Evolutionary conservation across 768 basidiomycete genomes (phyloP).

Genomic region (Trametes elegans): DNA sequence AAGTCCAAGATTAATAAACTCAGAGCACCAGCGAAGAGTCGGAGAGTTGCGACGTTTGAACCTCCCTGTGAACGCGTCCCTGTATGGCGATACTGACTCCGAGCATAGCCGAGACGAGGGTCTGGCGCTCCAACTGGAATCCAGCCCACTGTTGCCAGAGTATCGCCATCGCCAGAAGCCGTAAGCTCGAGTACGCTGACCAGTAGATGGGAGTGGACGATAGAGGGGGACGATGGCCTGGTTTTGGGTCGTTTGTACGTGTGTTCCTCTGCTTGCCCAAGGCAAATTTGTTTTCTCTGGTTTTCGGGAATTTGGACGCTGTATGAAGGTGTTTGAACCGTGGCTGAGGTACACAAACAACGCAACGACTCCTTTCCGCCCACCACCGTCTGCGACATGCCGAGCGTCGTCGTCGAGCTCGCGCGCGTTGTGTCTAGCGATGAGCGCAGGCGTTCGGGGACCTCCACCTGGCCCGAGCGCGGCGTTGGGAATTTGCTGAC

Average conservation of each 20-base stretch:
- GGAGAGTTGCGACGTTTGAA: no score
- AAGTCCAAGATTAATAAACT: no score
- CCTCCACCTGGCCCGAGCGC: constrained; percentile 26
- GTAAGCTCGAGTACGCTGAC: background rate
- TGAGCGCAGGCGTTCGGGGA: background rate
- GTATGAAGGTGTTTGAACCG: constrained; percentile 60
- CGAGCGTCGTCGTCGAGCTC: constrained; percentile 6
- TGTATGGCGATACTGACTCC: no score
- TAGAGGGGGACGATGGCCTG: constrained; percentile 11
- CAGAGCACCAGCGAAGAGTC: no score
- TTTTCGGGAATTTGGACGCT: constrained; percentile 72
- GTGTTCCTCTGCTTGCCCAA: constrained; percentile 34
- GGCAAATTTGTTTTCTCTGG: constrained; percentile 67
- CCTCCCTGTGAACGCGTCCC: no score
- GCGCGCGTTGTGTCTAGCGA: background rate
- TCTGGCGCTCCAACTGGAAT: no score
- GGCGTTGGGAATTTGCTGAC: constrained; percentile 29
- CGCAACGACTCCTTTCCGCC: constrained; percentile 10
- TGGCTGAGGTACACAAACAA: constrained; percentile 39
- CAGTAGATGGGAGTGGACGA: background rate
- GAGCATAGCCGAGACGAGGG: no score
- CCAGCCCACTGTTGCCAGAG: no score
- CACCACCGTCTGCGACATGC: constrained; percentile 9
- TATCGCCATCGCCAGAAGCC: no score
- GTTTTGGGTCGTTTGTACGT: constrained; percentile 32